Evolutionary conservation across 139 green algal species (phyloP).

Genomic region (Picochlorum sp.): DNA sequence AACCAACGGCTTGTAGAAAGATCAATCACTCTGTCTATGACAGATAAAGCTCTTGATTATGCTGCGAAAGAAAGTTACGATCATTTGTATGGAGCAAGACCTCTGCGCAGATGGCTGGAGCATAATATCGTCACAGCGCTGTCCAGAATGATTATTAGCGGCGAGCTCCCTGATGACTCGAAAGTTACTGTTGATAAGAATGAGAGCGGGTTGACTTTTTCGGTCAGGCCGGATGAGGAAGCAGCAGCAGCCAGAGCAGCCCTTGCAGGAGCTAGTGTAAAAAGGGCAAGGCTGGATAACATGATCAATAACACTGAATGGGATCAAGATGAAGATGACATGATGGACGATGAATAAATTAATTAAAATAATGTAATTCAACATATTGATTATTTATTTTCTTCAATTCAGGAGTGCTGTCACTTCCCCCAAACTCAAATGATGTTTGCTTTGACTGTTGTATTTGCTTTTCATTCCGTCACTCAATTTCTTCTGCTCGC

Average conservation of each 20-base stretch:
- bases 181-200: slow-evolving; percentile 26
- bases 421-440: slow-evolving; percentile 23
- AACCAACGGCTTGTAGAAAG: slow-evolving; percentile 47
- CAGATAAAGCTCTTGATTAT: slow-evolving; percentile 48
- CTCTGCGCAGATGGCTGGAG: slow-evolving; percentile 69
- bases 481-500: slow-evolving; percentile 5
- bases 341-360: slow-evolving; percentile 12
- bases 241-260: slow-evolving; percentile 14
- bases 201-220: slow-evolving; percentile 18
- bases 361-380: neutral
- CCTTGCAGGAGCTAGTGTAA: neutral
- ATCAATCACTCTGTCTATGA: slow-evolving; percentile 46
- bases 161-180: slow-evolving; percentile 42
- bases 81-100: slow-evolving; percentile 56
- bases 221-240: slow-evolving; percentile 18
- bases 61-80: slow-evolving; percentile 38
- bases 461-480: neutral
- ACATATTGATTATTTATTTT: no score
- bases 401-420: slow-evolving; percentile 14
- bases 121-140: slow-evolving; percentile 60
- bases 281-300: slow-evolving; percentile 10
- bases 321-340: slow-evolving; percentile 9
- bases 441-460: neutral
- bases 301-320: neutral
- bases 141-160: slow-evolving; percentile 53